A percentile compares a stretch with the other conserved stretches of the same genome.
These are phyloP conservation scores for Lachnellula suecica DNA, from an alignment of 2,329 filamentous ascomycete genomes.

Conservation along the genomic window DNA sequence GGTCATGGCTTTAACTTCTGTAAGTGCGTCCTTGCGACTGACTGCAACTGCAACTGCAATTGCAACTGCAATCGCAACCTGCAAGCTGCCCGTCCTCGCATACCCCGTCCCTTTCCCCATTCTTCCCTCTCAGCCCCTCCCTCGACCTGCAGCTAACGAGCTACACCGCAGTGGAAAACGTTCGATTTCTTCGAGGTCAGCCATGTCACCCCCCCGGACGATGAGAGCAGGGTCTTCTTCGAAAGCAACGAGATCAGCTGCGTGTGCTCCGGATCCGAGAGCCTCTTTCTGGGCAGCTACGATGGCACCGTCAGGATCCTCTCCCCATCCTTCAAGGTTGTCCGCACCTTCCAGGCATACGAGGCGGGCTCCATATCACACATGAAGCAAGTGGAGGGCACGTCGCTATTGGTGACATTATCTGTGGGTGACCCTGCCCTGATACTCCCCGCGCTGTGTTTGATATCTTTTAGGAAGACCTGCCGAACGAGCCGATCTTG, in stretches of 20 bases:
- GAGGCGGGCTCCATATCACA: constrained; percentile 79
- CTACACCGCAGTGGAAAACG: constrained; percentile 75
- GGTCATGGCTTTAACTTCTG: too few species aligned
- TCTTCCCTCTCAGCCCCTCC: not conserved
- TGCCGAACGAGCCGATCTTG: constrained; percentile 81
- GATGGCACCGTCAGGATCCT: constrained; percentile 88
- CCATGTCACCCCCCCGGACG: constrained; percentile 74
- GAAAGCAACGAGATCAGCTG: constrained; percentile 81
- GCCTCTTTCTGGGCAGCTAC: constrained; percentile 82
- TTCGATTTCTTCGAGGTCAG: constrained; percentile 99
- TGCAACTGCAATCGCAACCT: too few species aligned
- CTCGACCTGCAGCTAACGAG: constrained; percentile 3
- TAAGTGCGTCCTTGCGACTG: too few species aligned
- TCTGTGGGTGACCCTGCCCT: constrained; percentile 45
- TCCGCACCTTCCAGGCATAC: constrained; percentile 84
- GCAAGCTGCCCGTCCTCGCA: too few species aligned
- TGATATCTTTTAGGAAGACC: constrained; percentile 65
- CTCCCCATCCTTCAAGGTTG: constrained; percentile 81
- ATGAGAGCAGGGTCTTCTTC: constrained; percentile 75
- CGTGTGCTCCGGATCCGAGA: constrained; percentile 83
- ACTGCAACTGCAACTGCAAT: too few species aligned
- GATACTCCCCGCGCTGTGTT: constrained; percentile 3
- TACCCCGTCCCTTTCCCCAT: not conserved
- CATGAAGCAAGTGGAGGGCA: constrained; percentile 88
- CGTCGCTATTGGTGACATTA: constrained; percentile 80